phyloP scores from a whole-genome alignment of 345 rosid genomes.

The Citrus medica region DNA sequence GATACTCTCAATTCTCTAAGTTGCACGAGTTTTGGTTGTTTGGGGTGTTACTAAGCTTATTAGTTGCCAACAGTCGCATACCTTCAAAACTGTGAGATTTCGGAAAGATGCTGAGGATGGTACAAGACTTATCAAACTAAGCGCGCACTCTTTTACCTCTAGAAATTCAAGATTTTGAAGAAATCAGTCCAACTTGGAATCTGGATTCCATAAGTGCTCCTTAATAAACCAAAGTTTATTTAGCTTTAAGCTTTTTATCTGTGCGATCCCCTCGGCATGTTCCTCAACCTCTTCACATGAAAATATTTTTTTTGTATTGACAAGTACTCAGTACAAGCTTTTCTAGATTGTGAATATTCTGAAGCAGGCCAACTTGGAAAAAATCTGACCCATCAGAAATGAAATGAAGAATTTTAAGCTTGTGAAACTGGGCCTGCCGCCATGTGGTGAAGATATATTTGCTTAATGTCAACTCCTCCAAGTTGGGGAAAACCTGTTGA shows the following conservation, averaged over 20 bases:
- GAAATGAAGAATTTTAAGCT: not conserved
- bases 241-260: not conserved
- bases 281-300: not conserved
- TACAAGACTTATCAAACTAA: no score
- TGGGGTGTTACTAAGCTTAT: not conserved
- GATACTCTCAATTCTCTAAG: not conserved
- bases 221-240: no score
- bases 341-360: not conserved
- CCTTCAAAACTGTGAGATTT: not conserved
- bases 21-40: not conserved
- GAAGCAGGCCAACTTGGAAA: not conserved
- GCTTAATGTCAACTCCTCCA: no score
- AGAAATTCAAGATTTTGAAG: not conserved
- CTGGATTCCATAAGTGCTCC: no score
- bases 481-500: no score
- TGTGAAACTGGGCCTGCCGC: not conserved
- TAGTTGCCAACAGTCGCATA: not conserved
- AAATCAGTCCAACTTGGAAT: no score
- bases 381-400: not conserved
- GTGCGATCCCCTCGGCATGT: not conserved
- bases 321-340: not conserved
- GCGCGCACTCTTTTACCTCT: not conserved
- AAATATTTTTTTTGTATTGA: conserved; percentile 5
- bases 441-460: no score
- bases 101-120: not conserved